Percentiles rank a stretch among this genome's conserved stretches.
These are phyloP conservation scores for Termitomyces sp. DNA, from an alignment of 768 basidiomycete species.

Conservation along the genomic window DNA sequence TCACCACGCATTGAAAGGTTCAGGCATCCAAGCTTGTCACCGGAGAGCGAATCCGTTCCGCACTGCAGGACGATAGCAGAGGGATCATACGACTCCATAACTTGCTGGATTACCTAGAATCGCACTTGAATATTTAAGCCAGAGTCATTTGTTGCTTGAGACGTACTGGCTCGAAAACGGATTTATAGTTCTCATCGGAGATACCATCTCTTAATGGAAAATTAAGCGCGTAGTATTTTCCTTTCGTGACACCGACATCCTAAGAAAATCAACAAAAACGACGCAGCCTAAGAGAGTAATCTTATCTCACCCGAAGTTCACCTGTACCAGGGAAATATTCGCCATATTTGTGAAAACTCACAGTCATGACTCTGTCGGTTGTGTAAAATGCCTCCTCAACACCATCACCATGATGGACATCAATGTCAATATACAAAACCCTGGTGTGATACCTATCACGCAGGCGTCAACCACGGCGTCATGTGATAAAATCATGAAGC, in stretches of 20 bases:
- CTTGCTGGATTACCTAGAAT: slow-evolving; percentile 78
- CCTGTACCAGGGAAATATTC: slow-evolving; percentile 99
- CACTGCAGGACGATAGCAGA: slow-evolving; percentile 96
- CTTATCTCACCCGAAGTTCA: slow-evolving; percentile 70
- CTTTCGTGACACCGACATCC: slow-evolving; percentile 93
- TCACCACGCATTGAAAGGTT: slow-evolving; percentile 93
- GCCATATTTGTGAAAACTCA: slow-evolving; percentile 97
- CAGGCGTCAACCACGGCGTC: not conserved
- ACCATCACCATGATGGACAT: slow-evolving; percentile 98
- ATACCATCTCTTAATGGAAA: slow-evolving; percentile 95
- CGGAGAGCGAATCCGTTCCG: slow-evolving; percentile 94
- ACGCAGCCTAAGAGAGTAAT: not conserved
- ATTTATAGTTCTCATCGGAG: slow-evolving; percentile 91
- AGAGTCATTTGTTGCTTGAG: not conserved
- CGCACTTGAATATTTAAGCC: not conserved
- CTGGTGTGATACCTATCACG: slow-evolving; percentile 76
- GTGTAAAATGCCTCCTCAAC: slow-evolving; percentile 99
- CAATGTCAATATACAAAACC: slow-evolving; percentile 97
- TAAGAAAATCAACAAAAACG: slow-evolving; percentile 22
- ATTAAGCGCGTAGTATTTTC: slow-evolving; percentile 90
- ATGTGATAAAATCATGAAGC: slow-evolving; percentile 6
- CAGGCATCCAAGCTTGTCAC: slow-evolving; percentile 92
- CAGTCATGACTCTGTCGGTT: slow-evolving; percentile 98
- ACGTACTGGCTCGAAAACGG: slow-evolving; percentile 90
- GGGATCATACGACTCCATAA: slow-evolving; percentile 93